phyloP scores from a whole-genome alignment of 2,329 filamentous ascomycete species.

The Pseudogymnoascus sp. region DNA sequence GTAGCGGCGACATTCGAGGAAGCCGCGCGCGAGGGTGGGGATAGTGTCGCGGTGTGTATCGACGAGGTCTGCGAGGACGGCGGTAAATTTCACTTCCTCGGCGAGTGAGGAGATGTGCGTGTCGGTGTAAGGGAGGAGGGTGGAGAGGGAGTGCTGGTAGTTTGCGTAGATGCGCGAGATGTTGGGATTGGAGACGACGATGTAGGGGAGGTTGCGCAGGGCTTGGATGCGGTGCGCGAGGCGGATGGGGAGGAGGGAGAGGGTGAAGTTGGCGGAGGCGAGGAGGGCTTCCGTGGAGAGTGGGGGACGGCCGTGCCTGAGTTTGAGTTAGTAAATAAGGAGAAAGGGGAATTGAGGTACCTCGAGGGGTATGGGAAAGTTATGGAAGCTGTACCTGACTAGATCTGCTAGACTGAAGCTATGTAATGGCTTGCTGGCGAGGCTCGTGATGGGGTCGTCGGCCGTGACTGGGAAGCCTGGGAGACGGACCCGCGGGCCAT shows the following conservation, averaged over 20 bases:
- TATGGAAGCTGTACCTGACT: constrained; percentile 56
- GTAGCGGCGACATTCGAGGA: constrained; percentile 87
- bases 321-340: constrained; percentile 10
- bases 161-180: constrained; percentile 93
- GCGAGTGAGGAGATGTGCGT: constrained; percentile 65
- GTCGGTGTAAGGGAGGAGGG: constrained; percentile 76
- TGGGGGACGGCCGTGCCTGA: constrained; percentile 69
- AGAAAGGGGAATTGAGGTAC: neutral
- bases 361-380: neutral
- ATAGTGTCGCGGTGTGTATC: constrained; percentile 93
- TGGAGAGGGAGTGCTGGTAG: constrained; percentile 87
- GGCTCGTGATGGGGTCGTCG: constrained; percentile 68
- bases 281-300: constrained; percentile 72
- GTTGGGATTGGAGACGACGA: constrained; percentile 95
- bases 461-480: constrained; percentile 43
- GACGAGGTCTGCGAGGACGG: constrained; percentile 90
- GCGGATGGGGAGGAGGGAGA: constrained; percentile 82
- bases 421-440: constrained; percentile 71
- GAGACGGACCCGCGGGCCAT: constrained; percentile 24
- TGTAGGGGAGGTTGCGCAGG: constrained; percentile 87
- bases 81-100: constrained; percentile 84
- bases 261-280: constrained; percentile 89
- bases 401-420: constrained; percentile 79
- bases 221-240: constrained; percentile 91
- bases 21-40: constrained; percentile 80